Evolutionary conservation across 2,329 filamentous ascomycete genomes (phyloP).

Genomic region (Colletotrichum paranaense): DNA sequence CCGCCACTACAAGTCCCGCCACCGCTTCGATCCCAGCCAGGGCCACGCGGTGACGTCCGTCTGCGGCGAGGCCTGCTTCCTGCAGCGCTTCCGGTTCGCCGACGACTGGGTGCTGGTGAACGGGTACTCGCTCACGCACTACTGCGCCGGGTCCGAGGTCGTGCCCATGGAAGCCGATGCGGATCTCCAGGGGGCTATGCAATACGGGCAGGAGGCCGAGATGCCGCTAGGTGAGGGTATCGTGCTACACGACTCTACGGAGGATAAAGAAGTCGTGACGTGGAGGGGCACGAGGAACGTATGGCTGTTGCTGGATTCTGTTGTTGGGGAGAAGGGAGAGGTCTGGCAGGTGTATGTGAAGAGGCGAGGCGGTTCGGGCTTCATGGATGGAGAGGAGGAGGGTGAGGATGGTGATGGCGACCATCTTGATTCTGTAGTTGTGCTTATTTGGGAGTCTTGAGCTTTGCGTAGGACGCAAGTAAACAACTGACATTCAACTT

Average conservation of each 20-base stretch:
- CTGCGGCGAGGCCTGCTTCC: conserved; percentile 59
- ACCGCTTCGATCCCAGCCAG: conserved; percentile 51
- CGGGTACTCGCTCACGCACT: conserved; percentile 57
- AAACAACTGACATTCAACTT: neutral
- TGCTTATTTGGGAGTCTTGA: conserved; percentile 52
- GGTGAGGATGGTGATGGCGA: conserved; percentile 40
- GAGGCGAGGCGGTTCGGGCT: conserved; percentile 23
- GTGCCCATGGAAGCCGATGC: conserved; percentile 26
- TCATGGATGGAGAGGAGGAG: conserved; percentile 31
- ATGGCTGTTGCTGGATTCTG: conserved; percentile 55
- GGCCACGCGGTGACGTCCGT: conserved; percentile 54
- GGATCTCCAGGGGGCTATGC: conserved; percentile 19
- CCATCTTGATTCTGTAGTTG: conserved; percentile 51
- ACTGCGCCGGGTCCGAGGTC: conserved; percentile 49
- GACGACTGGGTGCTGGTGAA: conserved; percentile 61
- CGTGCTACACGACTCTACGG: conserved; percentile 44
- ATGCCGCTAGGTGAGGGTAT: conserved; percentile 43
- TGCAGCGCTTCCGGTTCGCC: conserved; percentile 57
- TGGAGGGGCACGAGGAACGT: conserved; percentile 50
- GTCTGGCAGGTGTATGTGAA: conserved; percentile 62
- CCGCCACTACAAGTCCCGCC: conserved; percentile 51
- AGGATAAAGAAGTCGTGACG: conserved; percentile 45
- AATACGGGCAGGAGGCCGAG: conserved; percentile 24
- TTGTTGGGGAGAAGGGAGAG: conserved; percentile 46
- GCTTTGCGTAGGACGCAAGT: no score